phyloP scores from a whole-genome alignment of 2,329 filamentous ascomycete species.

The Hypoxylon sp. region DNA sequence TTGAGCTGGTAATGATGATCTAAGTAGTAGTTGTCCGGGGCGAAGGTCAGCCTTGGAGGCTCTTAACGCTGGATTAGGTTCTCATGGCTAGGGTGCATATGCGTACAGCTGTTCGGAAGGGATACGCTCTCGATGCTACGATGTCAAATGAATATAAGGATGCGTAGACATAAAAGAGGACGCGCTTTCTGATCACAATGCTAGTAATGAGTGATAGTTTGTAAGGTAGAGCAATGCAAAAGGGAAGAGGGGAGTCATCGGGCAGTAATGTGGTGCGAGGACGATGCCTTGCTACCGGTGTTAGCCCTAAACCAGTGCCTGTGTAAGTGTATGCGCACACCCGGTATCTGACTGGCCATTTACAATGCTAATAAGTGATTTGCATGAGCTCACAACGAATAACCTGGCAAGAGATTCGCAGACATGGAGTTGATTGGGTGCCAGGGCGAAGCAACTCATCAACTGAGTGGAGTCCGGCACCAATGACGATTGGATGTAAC shows the following conservation, averaged over 20 bases:
- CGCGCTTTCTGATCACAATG: neutral
- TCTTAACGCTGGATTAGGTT: neutral
- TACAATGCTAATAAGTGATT: slow-evolving; percentile 4
- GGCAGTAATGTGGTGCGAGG: slow-evolving; percentile 28
- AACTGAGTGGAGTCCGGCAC: slow-evolving; percentile 29
- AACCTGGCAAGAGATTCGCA: neutral
- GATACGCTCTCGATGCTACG: neutral
- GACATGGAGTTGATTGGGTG: slow-evolving; percentile 28
- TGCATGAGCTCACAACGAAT: slow-evolving; percentile 23
- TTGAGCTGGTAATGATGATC: neutral
- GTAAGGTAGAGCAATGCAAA: slow-evolving; percentile 16
- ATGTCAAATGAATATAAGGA: neutral
- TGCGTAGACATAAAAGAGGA: neutral
- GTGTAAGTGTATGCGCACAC: slow-evolving; percentile 16
- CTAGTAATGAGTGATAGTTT: neutral
- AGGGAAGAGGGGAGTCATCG: slow-evolving; percentile 8
- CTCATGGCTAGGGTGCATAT: neutral
- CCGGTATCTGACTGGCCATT: slow-evolving; percentile 17
- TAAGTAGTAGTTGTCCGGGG: neutral
- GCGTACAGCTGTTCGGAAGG: neutral
- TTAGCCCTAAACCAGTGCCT: slow-evolving; percentile 1
- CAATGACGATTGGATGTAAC: slow-evolving; percentile 22
- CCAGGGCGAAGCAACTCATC: slow-evolving; percentile 2
- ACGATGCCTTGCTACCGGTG: slow-evolving; percentile 12
- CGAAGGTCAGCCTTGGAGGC: neutral